These are phyloP conservation scores for Gossypioides kirkii DNA, from an alignment of 345 rosid species.

Conservation along the genomic window DNA sequence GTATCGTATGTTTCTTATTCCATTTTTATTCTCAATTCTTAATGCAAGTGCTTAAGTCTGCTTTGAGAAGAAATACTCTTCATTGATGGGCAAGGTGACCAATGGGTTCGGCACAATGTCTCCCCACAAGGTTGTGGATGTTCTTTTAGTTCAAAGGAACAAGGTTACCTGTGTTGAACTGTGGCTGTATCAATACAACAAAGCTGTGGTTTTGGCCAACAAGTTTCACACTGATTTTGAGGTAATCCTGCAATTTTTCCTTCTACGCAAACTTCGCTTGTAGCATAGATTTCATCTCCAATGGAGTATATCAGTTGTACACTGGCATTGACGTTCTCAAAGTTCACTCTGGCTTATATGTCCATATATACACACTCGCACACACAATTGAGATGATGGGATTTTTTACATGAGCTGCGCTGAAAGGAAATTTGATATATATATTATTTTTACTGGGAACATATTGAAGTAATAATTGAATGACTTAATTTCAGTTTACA, in stretches of 20 bases:
- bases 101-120: neutral
- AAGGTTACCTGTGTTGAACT: neutral
- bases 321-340: neutral
- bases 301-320: neutral
- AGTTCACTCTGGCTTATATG: neutral
- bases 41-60: neutral
- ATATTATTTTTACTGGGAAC: no score
- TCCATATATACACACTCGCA: neutral
- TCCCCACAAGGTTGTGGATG: neutral
- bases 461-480: no score
- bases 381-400: neutral
- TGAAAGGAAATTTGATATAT: neutral
- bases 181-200: neutral
- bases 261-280: neutral
- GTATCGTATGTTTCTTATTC: neutral
- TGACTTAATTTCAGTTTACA: no score
- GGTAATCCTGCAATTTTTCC: neutral
- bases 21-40: neutral
- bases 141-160: neutral
- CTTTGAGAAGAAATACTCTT: neutral
- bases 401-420: neutral
- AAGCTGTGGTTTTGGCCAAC: neutral
- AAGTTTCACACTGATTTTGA: neutral
- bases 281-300: neutral
- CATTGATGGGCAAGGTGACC: neutral